Evolutionary conservation across 306 rosid species (phyloP).

Genomic region (Glycine latifolia): DNA sequence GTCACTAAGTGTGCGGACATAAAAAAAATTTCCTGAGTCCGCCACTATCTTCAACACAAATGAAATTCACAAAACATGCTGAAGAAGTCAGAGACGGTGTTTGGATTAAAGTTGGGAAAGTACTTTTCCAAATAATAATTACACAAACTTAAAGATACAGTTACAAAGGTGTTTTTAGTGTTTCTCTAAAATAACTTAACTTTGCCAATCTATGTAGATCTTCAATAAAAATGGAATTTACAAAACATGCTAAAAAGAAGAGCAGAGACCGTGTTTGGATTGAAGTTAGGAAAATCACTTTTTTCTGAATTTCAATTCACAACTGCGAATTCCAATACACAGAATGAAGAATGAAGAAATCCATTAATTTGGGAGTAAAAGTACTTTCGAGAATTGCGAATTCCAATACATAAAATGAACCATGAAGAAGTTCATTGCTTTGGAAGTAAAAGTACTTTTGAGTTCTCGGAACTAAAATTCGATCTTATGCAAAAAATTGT

Average conservation of each 20-base stretch:
- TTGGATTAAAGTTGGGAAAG: too few species aligned
- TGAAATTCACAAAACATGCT: too few species aligned
- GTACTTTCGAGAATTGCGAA: not conserved
- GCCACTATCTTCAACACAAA: too few species aligned
- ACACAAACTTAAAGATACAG: too few species aligned
- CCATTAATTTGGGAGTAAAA: too few species aligned
- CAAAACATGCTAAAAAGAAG: not conserved
- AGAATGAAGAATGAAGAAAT: not conserved
- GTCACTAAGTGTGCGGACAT: too few species aligned
- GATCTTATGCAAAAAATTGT: not conserved
- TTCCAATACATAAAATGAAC: not conserved
- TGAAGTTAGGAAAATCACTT: too few species aligned
- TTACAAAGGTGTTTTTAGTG: not conserved
- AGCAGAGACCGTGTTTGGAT: not conserved
- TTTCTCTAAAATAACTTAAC: not conserved
- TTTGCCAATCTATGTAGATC: not conserved
- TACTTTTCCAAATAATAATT: too few species aligned
- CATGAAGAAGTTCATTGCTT: not conserved
- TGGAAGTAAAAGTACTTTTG: not conserved
- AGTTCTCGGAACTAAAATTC: not conserved
- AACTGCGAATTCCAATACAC: not conserved
- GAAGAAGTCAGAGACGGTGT: too few species aligned
- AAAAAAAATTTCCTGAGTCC: too few species aligned
- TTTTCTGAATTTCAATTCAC: not conserved
- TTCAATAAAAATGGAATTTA: not conserved